Evolutionary conservation across 129 eudicot species (phyloP).

Genomic region (Saussurea involucrata): DNA sequence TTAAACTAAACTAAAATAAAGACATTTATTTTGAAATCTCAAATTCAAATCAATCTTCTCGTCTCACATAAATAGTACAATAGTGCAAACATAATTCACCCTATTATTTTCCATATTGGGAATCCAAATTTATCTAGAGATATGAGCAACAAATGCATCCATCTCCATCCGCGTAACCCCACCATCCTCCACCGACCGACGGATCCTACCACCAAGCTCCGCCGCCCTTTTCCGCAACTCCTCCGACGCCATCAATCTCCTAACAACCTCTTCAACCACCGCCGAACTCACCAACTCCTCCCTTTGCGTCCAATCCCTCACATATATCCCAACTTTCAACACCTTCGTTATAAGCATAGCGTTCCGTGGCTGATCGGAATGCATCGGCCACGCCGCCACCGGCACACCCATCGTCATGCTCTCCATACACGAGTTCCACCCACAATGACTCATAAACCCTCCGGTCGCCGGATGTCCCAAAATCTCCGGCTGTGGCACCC

Average conservation of each 20-base stretch:
- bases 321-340: slow-evolving; percentile 30
- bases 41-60: too few species aligned
- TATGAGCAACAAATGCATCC: slow-evolving; percentile 35
- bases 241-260: slow-evolving; percentile 33
- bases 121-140: slow-evolving; percentile 21
- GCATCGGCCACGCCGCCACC: slow-evolving; percentile 48
- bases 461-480: slow-evolving; percentile 36
- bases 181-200: slow-evolving; percentile 29
- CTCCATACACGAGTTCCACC: slow-evolving; percentile 50
- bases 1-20: too few species aligned
- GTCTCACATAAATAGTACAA: not conserved
- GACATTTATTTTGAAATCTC: too few species aligned
- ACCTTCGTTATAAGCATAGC: slow-evolving; percentile 28
- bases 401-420: slow-evolving; percentile 48
- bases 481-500: slow-evolving; percentile 48
- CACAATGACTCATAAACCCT: slow-evolving; percentile 51
- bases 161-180: slow-evolving; percentile 39
- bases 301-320: slow-evolving; percentile 36
- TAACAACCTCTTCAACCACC: slow-evolving; percentile 32
- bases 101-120: not conserved
- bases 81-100: not conserved
- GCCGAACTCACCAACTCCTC: slow-evolving; percentile 31
- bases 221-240: slow-evolving; percentile 32
- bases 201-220: slow-evolving; percentile 28
- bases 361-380: slow-evolving; percentile 47